Conservation (phyloP, 768 basidiomycete species). For the Strobilomyces dryophilus region DNA sequence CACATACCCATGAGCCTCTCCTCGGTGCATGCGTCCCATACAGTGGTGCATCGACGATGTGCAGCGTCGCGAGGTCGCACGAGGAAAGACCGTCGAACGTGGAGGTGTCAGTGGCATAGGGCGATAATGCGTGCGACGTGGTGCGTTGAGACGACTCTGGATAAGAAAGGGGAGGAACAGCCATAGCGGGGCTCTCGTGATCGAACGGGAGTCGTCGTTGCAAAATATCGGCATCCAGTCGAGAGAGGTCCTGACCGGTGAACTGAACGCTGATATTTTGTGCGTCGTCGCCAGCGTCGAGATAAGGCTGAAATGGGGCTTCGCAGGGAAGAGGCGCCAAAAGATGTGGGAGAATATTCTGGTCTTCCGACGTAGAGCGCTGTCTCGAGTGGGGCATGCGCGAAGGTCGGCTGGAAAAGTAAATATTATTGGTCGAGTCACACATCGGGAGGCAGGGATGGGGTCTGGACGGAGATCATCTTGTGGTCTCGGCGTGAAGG, state of each 20-base stretch:
- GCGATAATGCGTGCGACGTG: constrained; percentile 18
- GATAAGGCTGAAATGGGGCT: constrained; percentile 14
- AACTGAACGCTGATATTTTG: constrained; percentile 32
- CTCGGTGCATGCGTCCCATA: constrained; percentile 14
- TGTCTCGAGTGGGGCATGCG: constrained; percentile 10
- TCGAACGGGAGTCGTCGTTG: constrained; percentile 11
- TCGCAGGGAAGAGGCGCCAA: constrained; percentile 13
- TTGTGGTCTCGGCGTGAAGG: constrained; percentile 10
- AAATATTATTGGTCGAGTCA: constrained; percentile 13
- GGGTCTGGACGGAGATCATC: constrained; percentile 20
- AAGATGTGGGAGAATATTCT: constrained; percentile 18
- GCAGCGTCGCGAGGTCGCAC: constrained; percentile 7
- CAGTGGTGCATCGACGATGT: constrained; percentile 8
- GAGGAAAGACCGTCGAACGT: constrained; percentile 10
- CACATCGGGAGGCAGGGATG: constrained; percentile 16
- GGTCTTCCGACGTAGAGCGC: constrained; percentile 12
- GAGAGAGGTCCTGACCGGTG: constrained; percentile 20
- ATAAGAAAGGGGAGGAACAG: constrained; percentile 12
- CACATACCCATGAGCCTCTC: constrained; percentile 26
- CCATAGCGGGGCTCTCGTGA: background rate
- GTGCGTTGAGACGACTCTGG: constrained; percentile 32
- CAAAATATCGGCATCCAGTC: constrained; percentile 27
- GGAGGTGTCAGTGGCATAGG: constrained; percentile 13
- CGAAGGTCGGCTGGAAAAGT: constrained; percentile 11
- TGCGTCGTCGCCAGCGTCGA: constrained; percentile 6